These are phyloP conservation scores for Cardamine chenopodiifolia DNA, from an alignment of 345 rosid species.

Conservation along the genomic window DNA sequence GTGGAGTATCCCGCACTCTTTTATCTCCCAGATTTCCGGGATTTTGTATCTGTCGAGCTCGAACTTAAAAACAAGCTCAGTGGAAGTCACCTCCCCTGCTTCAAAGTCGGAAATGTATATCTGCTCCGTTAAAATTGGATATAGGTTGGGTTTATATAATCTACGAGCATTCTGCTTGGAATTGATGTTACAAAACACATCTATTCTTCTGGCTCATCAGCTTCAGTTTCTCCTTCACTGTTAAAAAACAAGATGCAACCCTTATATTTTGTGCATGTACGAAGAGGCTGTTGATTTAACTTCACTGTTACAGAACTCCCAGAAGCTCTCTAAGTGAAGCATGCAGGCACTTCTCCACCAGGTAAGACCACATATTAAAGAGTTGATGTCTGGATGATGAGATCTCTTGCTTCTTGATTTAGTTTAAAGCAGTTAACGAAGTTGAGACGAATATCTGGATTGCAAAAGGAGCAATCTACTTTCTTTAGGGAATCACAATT, in stretches of 20 bases:
- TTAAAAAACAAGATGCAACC: background rate
- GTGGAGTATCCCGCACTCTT: background rate
- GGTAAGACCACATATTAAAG: background rate
- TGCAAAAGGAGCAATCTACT: background rate
- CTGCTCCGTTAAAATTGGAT: background rate
- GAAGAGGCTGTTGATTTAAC: background rate
- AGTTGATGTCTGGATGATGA: background rate
- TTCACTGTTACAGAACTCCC: background rate
- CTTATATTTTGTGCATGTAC: background rate
- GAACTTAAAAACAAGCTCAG: background rate
- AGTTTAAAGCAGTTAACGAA: background rate
- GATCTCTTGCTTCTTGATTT: background rate
- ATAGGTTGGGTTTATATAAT: rapidly evolving
- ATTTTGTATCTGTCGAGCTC: rapidly evolving
- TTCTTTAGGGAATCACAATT: background rate
- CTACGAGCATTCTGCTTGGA: background rate
- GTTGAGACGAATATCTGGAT: background rate
- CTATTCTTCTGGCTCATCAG: too few relatives aligned
- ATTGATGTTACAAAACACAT: too few relatives aligned
- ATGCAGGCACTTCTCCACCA: background rate
- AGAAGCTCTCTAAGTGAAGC: background rate
- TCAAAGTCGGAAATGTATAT: background rate
- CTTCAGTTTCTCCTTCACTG: too few relatives aligned
- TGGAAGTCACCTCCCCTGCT: background rate
- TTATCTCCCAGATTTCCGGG: background rate